Evolutionary conservation across 2,329 filamentous ascomycete genomes (phyloP).

Genomic region (Knoxdaviesia proteae): DNA sequence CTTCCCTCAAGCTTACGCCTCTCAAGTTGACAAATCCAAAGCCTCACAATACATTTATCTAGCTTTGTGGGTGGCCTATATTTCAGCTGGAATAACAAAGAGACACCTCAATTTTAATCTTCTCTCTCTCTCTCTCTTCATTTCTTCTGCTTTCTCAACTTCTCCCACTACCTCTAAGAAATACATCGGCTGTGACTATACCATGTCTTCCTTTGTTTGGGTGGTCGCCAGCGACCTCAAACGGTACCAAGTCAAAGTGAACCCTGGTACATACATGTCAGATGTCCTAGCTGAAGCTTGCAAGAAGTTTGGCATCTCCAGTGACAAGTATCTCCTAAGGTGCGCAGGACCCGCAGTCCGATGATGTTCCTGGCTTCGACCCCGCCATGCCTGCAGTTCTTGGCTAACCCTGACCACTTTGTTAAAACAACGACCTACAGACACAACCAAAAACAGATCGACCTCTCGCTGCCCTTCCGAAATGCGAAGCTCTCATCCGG

Average conservation of each 20-base stretch:
- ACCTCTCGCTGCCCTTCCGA: constrained; percentile 68
- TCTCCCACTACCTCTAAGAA: no score
- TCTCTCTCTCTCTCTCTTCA: no score
- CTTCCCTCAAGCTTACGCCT: no score
- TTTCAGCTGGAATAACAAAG: no score
- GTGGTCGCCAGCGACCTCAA: constrained; percentile 67
- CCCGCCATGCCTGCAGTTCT: neutral
- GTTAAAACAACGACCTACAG: constrained; percentile 17
- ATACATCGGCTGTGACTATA: constrained; percentile 4
- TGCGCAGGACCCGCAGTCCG: constrained; percentile 15
- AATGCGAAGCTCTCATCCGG: constrained; percentile 65
- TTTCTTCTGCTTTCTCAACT: no score
- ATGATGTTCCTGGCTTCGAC: neutral
- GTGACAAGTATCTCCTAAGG: constrained; percentile 66
- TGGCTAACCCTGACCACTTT: neutral
- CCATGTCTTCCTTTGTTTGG: constrained; percentile 73
- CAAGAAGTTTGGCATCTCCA: constrained; percentile 51
- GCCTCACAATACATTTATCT: no score
- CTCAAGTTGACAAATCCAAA: no score
- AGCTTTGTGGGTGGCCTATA: no score
- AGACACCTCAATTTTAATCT: no score
- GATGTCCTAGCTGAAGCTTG: constrained; percentile 82
- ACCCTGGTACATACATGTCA: constrained; percentile 57
- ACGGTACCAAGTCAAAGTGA: constrained; percentile 64
- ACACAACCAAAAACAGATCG: constrained; percentile 66